These are phyloP conservation scores for Pulveroboletus ravenelii DNA, from an alignment of 768 basidiomycete genomes.

Conservation along the genomic window DNA sequence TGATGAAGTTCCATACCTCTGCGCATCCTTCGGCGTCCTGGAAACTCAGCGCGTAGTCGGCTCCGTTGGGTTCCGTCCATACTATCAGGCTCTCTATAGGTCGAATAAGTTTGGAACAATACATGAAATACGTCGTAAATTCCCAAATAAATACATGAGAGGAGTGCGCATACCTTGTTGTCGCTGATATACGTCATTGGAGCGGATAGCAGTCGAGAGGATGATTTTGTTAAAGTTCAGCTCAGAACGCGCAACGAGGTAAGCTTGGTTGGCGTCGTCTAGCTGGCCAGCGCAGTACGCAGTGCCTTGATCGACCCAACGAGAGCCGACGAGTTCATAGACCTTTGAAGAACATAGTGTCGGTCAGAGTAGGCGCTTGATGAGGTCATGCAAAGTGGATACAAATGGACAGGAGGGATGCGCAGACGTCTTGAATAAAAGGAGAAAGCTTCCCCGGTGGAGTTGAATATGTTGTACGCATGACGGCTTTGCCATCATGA, in stretches of 20 bases:
- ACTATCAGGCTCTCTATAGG: slow-evolving; percentile 90
- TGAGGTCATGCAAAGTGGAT: slow-evolving; percentile 30
- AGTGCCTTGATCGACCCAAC: slow-evolving; percentile 96
- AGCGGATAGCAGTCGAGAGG: slow-evolving; percentile 74
- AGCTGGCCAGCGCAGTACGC: slow-evolving; percentile 93
- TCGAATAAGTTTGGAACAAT: slow-evolving; percentile 10
- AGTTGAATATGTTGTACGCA: slow-evolving; percentile 24
- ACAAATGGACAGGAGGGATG: slow-evolving; percentile 19
- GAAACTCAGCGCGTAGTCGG: slow-evolving; percentile 95
- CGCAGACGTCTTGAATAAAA: slow-evolving; percentile 16
- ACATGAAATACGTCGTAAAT: slow-evolving; percentile 6
- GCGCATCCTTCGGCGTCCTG: slow-evolving; percentile 93
- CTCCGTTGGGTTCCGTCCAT: slow-evolving; percentile 94
- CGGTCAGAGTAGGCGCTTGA: slow-evolving; percentile 29
- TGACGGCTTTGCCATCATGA: slow-evolving; percentile 17
- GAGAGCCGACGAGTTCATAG: slow-evolving; percentile 85
- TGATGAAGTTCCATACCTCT: slow-evolving; percentile 97
- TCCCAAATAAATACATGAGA: neutral
- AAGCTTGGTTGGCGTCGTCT: slow-evolving; percentile 69
- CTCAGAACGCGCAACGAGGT: slow-evolving; percentile 82
- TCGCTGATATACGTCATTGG: slow-evolving; percentile 80
- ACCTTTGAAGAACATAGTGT: slow-evolving; percentile 52
- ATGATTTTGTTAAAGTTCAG: slow-evolving; percentile 66
- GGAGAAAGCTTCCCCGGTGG: slow-evolving; percentile 6
- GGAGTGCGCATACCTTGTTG: slow-evolving; percentile 64